Evolutionary conservation across 1,284 basidiomycete species (phyloP), one percentile per base, ranked within the genome.

Genomic region (Ustilago tritici): DNA sequence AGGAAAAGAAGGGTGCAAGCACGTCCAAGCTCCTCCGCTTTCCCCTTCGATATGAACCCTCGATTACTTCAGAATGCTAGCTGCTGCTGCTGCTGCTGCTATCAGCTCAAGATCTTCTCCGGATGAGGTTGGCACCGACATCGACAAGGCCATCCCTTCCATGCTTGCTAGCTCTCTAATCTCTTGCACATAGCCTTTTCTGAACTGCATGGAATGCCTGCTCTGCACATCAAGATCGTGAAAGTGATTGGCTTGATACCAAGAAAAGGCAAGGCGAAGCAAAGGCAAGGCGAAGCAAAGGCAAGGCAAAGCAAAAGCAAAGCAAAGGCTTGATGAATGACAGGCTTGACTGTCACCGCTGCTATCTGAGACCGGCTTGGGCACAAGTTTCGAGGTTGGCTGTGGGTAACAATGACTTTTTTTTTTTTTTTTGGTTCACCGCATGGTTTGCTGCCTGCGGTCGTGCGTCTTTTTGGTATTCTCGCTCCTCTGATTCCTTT

Each of bases 371-470:
- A 56, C 64, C 43, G n/a, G n/a, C n/a, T n/a, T n/a, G n/a, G n/a
- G n/a, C n/a, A 32, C 36, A 66, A 60, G 40, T 23, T 23, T 23
- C 64, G 64, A 66, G 58, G 35, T 36, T 50, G 57, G 64, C 64
- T 60, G 63, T 54, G 56, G n/a, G 56, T 34, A 43, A 43, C 12
- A n/a, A 19, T 19, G 19, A 49, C 19, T 23, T 23, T 23, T 23
- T 23, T 23, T 2, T 23, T 23, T 23, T 23, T 2, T 23, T 23
- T 50, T 56, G 3, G 23, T 56, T 14, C 61, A 56, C 61, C 53
- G 61, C 61, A 47, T 56, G 54, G 23, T 63, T 56, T 47, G 61
- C 54, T 49, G 43, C 43, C 41, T 63, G 53, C 46, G 41, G 41
- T 38, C 10, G 34, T 49, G 53, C 61, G 17, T 56, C 32, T 23